Evolutionary conservation across 768 basidiomycete genomes (phyloP), one percentile per base, ranked within the genome.

Genomic region (Tricholoma furcatifolium): DNA sequence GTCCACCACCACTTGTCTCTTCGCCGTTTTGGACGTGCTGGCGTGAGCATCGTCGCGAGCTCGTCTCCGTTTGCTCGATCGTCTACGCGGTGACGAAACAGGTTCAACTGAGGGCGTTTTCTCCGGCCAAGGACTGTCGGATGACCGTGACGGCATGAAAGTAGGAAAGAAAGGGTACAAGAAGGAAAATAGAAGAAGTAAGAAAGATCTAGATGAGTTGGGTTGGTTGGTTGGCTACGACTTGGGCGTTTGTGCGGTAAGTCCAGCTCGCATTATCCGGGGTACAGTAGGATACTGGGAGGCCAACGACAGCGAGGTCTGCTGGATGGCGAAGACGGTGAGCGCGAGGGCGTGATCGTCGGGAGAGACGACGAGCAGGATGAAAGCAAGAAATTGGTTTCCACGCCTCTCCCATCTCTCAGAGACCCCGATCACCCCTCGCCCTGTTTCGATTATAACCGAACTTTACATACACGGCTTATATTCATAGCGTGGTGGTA

Each of bases 81-180:
- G 53, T 45, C 51, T 58, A 50, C 46, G 62, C 40, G 55, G 51
- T 54, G 41, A n/a, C 44, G 48, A 27, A 52, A 42, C 34, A 53
- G 54, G 24, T 36, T 53, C n/a, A 6, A 34, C n/a, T 44, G 41
- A 32, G 12, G 70, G 50, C 0, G 80, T 83, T 64, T 64, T 70
- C 10, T 54, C 55, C 32, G 82, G 82, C 79, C 78, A 79, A 46
- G 71, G 77, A 42, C 58, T 63, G 51, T 69, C 54, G 18, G 62
- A 64, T 14, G 68, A 61, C 53, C 65, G 62, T 41, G 67, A 55
- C 40, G 69, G 44, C 78, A 82, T 82, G 61, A 60, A 40, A 9
- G 47, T 45, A 44, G 21, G 54, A 58, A 62, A 57, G 59, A 57
- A 52, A 51, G 14, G 36, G 24, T 38, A 43, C 21, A 43, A 43